A percentile compares a stretch with the other conserved stretches of the same genome.
These are phyloP conservation scores for Saccharata proteae DNA, from an alignment of 2,329 filamentous ascomycete species.

Conservation along the genomic window DNA sequence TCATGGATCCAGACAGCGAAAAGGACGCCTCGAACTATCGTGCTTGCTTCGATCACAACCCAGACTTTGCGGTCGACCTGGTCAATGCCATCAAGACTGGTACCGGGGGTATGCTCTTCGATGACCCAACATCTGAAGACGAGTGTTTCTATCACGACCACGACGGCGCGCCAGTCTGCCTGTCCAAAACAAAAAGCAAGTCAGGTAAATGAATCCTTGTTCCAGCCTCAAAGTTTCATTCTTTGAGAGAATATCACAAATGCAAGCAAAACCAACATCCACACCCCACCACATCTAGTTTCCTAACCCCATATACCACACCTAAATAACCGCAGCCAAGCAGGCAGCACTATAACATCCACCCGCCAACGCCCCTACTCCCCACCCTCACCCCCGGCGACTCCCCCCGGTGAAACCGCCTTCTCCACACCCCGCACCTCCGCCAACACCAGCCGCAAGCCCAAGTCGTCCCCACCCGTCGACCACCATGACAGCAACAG, in stretches of 20 bases:
- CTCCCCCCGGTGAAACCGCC: conserved; percentile 3
- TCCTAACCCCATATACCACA: conserved; percentile 3
- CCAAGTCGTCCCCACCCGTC: background rate
- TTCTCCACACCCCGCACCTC: conserved; percentile 2
- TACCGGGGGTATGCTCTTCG: conserved; percentile 38
- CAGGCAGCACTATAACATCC: conserved; percentile 2
- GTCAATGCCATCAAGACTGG: conserved; percentile 39
- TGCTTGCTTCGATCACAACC: conserved; percentile 35
- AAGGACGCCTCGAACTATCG: conserved; percentile 38
- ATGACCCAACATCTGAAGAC: conserved; percentile 37
- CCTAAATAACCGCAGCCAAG: conserved; percentile 8
- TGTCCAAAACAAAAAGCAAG: conserved; percentile 20
- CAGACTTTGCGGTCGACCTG: conserved; percentile 42
- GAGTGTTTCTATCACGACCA: conserved; percentile 42
- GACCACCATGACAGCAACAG: background rate
- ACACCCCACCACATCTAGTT: background rate
- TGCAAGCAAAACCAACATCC: no score
- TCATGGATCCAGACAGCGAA: conserved; percentile 42
- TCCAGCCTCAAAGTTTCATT: background rate
- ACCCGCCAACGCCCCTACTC: conserved; percentile 6
- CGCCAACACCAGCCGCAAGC: conserved; percentile 1
- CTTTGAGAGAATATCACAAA: no score
- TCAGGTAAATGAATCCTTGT: conserved; percentile 22
- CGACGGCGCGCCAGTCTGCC: conserved; percentile 29
- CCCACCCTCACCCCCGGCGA: conserved; percentile 6